phyloP scores from a whole-genome alignment of 2,329 filamentous ascomycete species.

The Fusarium verrucosum region DNA sequence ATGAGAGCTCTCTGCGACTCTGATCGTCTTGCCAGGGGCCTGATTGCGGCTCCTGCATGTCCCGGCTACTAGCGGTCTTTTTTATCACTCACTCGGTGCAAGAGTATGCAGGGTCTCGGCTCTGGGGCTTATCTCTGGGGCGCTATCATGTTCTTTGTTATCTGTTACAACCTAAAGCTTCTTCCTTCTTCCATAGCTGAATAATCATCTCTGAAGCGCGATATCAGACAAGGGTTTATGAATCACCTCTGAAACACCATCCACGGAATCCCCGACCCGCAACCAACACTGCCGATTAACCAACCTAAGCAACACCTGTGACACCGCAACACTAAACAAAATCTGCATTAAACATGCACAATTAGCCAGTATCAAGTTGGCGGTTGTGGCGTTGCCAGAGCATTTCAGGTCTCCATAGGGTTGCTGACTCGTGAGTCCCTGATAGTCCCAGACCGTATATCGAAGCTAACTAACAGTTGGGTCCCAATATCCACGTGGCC shows the following conservation, averaged over 20 bases:
- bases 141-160: no score
- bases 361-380: background rate
- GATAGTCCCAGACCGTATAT: background rate
- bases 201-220: background rate
- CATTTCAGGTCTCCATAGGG: background rate
- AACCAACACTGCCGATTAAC: background rate
- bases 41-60: background rate
- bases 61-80: background rate
- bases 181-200: no score
- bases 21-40: background rate
- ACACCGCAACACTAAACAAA: background rate
- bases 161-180: no score
- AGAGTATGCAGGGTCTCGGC: background rate
- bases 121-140: background rate
- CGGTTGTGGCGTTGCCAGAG: background rate
- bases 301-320: background rate
- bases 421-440: conserved; percentile 13
- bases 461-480: background rate
- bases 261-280: no score
- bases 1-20: background rate
- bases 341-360: background rate
- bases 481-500: conserved; percentile 12
- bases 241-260: background rate
- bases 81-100: background rate
- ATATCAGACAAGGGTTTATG: background rate